Evolutionary conservation across 495 filamentous ascomycete genomes (phyloP), one percentile per base, ranked within the genome.

Genomic region (Tuber calosporum): DNA sequence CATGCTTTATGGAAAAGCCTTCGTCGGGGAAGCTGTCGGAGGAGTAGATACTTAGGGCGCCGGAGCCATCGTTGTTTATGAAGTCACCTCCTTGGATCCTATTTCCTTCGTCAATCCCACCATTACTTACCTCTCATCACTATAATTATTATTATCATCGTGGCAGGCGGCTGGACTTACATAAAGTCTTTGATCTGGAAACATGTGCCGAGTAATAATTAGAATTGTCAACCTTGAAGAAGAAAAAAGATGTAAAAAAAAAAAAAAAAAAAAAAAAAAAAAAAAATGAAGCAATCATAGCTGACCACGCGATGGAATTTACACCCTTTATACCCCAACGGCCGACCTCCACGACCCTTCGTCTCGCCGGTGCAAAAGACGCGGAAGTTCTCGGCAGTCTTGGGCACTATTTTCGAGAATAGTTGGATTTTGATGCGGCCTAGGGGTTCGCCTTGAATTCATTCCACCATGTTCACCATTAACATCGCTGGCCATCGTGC

Each of bases 351-450:
- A 66, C 86, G 80, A 79, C 91, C 91, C 84, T 94, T 97, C 68
- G 86, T 90, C 84, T 98, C 95, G 74, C 95, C 96, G 0, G 93
- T 98, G 83, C 96, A 98, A 84, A 96, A 96, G 81, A 96, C 92
- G 20, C 94, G 91, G 82, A 99, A 97, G 84, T 99, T 98, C 83
- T 97, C 95, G 26, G 94, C 93, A 8, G 95, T 98, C 74, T 89
- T 88, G 41, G 95, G 96, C 0, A 92, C 91, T 11, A 89, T 84
- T 81, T 95, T 86, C 62, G 90, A 89, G 86, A 94, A 97, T 74
- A 99, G 90, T 83, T 97, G 92, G 82, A 99, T 94, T 79, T 93
- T 95, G 76, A 99, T 89, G 41, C 94, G 90, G 73, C 96, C 96
- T 30, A 99, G 88, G 36, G 93, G 89, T 78, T 97, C 93, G 53